These are phyloP conservation scores for Brassica hybrid DNA, from an alignment of 441 rosid species.

Conservation along the genomic window DNA sequence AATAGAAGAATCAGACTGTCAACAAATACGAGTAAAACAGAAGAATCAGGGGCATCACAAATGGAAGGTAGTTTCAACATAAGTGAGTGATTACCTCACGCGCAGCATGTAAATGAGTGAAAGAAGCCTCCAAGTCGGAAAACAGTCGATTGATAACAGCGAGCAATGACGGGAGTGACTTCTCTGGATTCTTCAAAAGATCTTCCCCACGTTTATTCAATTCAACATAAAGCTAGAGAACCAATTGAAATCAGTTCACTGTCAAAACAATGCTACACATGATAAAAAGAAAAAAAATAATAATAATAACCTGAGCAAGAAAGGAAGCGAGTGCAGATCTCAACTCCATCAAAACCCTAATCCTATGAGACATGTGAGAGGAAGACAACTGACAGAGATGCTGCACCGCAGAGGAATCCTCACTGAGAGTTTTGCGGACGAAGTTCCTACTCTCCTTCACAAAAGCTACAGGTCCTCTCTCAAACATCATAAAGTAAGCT, in stretches of 20 bases:
- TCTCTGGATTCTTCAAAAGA: slow-evolving; percentile 70
- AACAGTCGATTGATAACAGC: slow-evolving; percentile 57
- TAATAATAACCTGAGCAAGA: slow-evolving; percentile 66
- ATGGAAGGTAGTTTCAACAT: background rate
- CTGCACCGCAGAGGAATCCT: slow-evolving; percentile 52
- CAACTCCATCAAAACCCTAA: slow-evolving; percentile 57
- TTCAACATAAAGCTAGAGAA: slow-evolving; percentile 71
- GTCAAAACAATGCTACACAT: background rate
- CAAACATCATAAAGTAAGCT: slow-evolving; percentile 77
- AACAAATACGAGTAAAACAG: slow-evolving; percentile 14
- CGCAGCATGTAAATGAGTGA: slow-evolving; percentile 64
- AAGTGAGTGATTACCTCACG: slow-evolving; percentile 56
- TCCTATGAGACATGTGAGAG: slow-evolving; percentile 74
- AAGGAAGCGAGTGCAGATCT: slow-evolving; percentile 78
- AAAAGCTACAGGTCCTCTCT: slow-evolving; percentile 93
- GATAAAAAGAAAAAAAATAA: too few species aligned
- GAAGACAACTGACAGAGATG: slow-evolving; percentile 66
- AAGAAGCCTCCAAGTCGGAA: slow-evolving; percentile 69
- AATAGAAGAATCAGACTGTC: slow-evolving; percentile 70
- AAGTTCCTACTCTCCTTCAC: slow-evolving; percentile 57
- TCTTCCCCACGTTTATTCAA: slow-evolving; percentile 75
- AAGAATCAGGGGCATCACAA: slow-evolving; percentile 21
- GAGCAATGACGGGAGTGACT: slow-evolving; percentile 60
- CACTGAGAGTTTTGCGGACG: slow-evolving; percentile 47
- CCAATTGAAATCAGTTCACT: slow-evolving; percentile 25